These are phyloP conservation scores for Yarrowia sp. DNA, from an alignment of 805 yeast species.

Conservation along the genomic window DNA sequence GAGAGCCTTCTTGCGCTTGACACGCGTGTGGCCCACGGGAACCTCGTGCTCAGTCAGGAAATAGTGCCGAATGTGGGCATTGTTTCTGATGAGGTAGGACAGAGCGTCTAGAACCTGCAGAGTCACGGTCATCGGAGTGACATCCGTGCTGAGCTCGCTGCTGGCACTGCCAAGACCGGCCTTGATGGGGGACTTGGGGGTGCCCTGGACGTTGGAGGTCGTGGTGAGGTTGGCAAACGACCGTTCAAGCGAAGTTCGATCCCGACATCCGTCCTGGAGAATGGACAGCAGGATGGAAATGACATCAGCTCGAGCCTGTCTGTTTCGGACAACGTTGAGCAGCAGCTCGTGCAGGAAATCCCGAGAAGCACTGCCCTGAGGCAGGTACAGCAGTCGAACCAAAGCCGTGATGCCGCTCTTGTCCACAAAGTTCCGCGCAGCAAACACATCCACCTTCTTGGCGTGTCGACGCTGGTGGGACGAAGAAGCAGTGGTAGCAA, in stretches of 20 bases:
- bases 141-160: conserved; percentile 28
- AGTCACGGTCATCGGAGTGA: conserved; percentile 71
- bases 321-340: conserved; percentile 71
- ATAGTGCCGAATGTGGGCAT: conserved; percentile 71
- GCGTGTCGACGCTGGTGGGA: conserved; percentile 7
- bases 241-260: conserved; percentile 65
- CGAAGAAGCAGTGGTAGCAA: neutral
- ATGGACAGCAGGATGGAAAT: conserved; percentile 71
- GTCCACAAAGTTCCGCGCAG: conserved; percentile 71
- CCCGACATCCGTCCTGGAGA: conserved; percentile 75
- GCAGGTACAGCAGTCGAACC: conserved; percentile 72
- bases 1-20: conserved; percentile 49
- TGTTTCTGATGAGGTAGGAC: conserved; percentile 71
- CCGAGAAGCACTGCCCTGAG: conserved; percentile 64
- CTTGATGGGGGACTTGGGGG: conserved; percentile 40
- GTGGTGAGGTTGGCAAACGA: conserved; percentile 64
- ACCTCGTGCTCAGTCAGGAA: conserved; percentile 79
- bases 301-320: conserved; percentile 78
- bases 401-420: conserved; percentile 76
- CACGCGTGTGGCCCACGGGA: conserved; percentile 48
- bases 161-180: conserved; percentile 38
- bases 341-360: conserved; percentile 71
- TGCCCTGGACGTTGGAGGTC: conserved; percentile 43
- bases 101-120: conserved; percentile 79
- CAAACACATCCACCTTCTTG: conserved; percentile 43